These are phyloP conservation scores for Parietaria judaica DNA, from an alignment of 306 rosid species.

Conservation along the genomic window DNA sequence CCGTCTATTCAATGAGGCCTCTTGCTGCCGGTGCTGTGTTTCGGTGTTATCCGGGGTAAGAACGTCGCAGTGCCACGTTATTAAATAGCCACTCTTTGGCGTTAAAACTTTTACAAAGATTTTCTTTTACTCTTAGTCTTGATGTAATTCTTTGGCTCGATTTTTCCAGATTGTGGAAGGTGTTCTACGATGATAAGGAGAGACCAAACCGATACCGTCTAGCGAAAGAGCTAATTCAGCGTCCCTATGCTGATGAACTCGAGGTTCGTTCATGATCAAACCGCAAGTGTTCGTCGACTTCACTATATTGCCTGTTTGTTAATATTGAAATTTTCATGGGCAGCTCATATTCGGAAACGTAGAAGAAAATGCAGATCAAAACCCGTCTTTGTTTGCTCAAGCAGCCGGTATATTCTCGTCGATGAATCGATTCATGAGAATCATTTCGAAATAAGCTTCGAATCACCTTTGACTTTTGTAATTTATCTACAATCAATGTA, in stretches of 20 bases:
- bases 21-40: conserved; percentile 83
- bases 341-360: conserved; percentile 64
- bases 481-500: not conserved
- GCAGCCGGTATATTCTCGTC: conserved; percentile 85
- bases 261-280: conserved; percentile 44
- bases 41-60: conserved; percentile 92
- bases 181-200: conserved; percentile 83
- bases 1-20: conserved; percentile 87
- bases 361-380: conserved; percentile 48
- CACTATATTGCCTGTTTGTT: not conserved
- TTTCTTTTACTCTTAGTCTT: too few relatives aligned
- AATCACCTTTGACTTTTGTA: not conserved
- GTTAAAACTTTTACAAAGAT: too few relatives aligned
- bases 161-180: conserved; percentile 76
- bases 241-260: conserved; percentile 80
- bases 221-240: conserved; percentile 65
- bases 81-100: not conserved
- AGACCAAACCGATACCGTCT: conserved; percentile 80
- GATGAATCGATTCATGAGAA: conserved; percentile 71
- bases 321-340: conserved; percentile 5
- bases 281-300: conserved; percentile 1
- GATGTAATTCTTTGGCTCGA: too few relatives aligned
- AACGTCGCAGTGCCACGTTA: not conserved
- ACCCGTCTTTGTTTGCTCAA: conserved; percentile 50
- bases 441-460: conserved; percentile 37